phyloP scores from a whole-genome alignment of 306 rosid species.

The Fragaria ananassa region DNA sequence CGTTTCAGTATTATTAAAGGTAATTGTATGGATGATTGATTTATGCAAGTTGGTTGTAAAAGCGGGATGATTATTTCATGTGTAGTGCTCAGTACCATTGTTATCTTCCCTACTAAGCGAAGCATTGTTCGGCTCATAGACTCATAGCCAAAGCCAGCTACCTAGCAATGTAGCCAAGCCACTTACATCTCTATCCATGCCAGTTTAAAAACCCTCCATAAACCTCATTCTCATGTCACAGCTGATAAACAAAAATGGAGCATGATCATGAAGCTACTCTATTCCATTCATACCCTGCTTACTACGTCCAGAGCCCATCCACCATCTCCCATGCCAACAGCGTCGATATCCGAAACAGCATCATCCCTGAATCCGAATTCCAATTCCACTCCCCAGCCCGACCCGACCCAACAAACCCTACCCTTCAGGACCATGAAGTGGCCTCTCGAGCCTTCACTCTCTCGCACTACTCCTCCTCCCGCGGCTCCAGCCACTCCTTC shows the following conservation, averaged over 20 bases:
- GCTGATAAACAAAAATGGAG: conserved; percentile 14
- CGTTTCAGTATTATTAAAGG: too few relatives aligned
- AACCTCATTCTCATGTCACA: conserved; percentile 16
- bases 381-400: conserved; percentile 45
- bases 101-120: conserved; percentile 29
- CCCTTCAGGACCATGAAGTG: conserved; percentile 20
- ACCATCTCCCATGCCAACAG: conserved; percentile 66
- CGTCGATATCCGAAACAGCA: conserved; percentile 41
- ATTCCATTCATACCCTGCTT: conserved; percentile 50
- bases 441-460: conserved; percentile 40
- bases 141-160: background rate
- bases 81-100: background rate
- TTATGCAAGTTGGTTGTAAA: background rate
- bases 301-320: conserved; percentile 90
- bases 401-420: conserved; percentile 19
- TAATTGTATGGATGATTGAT: background rate
- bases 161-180: conserved; percentile 11
- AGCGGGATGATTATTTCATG: background rate
- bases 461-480: conserved; percentile 62
- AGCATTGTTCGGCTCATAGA: conserved; percentile 15
- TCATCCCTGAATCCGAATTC: conserved; percentile 46
- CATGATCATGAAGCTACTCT: conserved; percentile 56
- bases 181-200: conserved; percentile 18
- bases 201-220: conserved; percentile 38
- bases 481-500: conserved; percentile 62